Conservation (phyloP, 2,329 filamentous ascomycete genomes). For the Monosporascus ibericus region DNA sequence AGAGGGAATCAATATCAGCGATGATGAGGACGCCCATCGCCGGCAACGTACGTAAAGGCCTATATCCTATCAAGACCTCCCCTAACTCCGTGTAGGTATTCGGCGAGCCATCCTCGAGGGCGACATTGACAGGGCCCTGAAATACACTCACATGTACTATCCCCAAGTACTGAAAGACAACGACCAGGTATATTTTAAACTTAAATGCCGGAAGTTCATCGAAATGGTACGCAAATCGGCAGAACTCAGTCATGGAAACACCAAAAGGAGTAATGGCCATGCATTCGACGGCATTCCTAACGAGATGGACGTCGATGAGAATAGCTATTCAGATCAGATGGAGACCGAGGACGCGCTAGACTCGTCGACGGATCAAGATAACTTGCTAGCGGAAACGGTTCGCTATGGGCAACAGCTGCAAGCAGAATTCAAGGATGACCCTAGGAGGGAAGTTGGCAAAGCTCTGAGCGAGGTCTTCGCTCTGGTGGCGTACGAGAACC, state of each 20-base stretch:
- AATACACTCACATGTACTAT: constrained; percentile 72
- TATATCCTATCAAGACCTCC: not conserved
- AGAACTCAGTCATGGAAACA: constrained; percentile 50
- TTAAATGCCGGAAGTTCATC: constrained; percentile 87
- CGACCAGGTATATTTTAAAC: constrained; percentile 77
- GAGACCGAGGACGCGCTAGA: constrained; percentile 44
- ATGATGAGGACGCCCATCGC: constrained; percentile 81
- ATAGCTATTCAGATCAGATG: constrained; percentile 41
- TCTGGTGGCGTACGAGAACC: constrained; percentile 79
- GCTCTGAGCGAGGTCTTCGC: constrained; percentile 81
- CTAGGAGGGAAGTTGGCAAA: constrained; percentile 62
- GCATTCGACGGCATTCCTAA: constrained; percentile 46
- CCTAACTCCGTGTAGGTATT: constrained; percentile 56
- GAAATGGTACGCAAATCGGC: constrained; percentile 81
- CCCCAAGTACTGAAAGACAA: constrained; percentile 74
- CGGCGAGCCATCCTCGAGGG: constrained; percentile 82
- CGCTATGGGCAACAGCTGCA: constrained; percentile 74
- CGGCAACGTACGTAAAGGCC: constrained; percentile 65
- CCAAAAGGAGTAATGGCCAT: constrained; percentile 35
- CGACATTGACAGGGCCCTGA: constrained; percentile 85
- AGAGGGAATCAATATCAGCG: constrained; percentile 59
- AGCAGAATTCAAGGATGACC: constrained; percentile 68
- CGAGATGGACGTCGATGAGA: constrained; percentile 42
- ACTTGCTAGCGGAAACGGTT: constrained; percentile 63
- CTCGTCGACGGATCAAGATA: constrained; percentile 19